A percentile compares a stretch with the other conserved stretches of the same genome.
Evolutionary conservation across 2,329 filamentous ascomycete species (phyloP).

Genomic region (Alternaria hordeiaustralica): DNA sequence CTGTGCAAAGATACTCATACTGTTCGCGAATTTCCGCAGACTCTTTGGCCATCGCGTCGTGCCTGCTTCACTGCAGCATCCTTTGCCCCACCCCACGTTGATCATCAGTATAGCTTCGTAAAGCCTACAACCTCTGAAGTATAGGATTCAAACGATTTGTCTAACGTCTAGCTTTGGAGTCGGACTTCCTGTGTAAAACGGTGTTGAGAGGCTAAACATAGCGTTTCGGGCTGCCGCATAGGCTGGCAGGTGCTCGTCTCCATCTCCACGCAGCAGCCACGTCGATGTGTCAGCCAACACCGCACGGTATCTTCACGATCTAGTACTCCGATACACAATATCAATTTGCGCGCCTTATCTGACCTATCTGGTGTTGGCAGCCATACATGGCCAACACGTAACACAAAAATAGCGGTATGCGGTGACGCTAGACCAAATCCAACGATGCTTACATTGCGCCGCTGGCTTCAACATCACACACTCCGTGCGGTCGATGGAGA

Average conservation of each 20-base stretch:
- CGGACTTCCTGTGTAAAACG: not conserved
- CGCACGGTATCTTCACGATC: not conserved
- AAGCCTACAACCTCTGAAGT: not conserved
- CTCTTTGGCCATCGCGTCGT: not conserved
- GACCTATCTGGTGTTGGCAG: not conserved
- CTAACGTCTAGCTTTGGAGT: not conserved
- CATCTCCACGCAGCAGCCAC: not conserved
- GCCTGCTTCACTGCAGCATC: not conserved
- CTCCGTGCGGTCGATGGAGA: not conserved
- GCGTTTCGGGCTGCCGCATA: not conserved
- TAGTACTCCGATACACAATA: not conserved
- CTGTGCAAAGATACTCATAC: fast-evolving
- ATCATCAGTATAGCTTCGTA: not conserved
- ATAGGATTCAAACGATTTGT: not conserved
- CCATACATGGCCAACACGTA: not conserved
- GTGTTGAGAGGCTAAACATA: not conserved
- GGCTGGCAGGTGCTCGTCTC: not conserved
- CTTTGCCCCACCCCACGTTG: not conserved
- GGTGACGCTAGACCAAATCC: not conserved
- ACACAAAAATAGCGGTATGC: not conserved
- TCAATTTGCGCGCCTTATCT: not conserved
- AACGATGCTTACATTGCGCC: not conserved
- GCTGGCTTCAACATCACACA: not conserved
- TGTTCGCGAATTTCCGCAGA: not conserved
- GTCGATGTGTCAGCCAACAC: not conserved